These are phyloP conservation scores for Aspergillus clavatus DNA, from an alignment of 2,329 filamentous ascomycete species.

Conservation along the genomic window DNA sequence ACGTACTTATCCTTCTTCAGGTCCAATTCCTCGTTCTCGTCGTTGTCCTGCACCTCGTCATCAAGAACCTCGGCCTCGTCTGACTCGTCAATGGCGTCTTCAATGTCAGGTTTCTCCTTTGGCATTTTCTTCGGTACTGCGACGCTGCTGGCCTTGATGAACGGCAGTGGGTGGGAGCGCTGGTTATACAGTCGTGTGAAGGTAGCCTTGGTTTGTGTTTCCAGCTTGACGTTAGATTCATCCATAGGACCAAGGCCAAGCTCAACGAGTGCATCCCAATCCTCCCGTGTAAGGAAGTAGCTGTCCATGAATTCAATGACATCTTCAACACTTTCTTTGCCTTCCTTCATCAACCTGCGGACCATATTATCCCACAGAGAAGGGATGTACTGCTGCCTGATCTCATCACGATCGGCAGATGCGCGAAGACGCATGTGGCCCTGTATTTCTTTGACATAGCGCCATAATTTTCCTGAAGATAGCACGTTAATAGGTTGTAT, in stretches of 20 bases:
- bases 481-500: slow-evolving; percentile 3
- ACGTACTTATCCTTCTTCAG: slow-evolving; percentile 95
- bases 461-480: slow-evolving; percentile 56
- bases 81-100: slow-evolving; percentile 92
- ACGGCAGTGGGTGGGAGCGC: slow-evolving; percentile 82
- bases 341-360: slow-evolving; percentile 67
- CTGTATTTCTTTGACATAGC: slow-evolving; percentile 88
- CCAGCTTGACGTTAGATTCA: slow-evolving; percentile 69
- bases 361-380: slow-evolving; percentile 78
- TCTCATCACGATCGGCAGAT: slow-evolving; percentile 86
- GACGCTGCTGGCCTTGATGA: slow-evolving; percentile 86
- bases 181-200: slow-evolving; percentile 91
- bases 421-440: slow-evolving; percentile 91
- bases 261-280: slow-evolving; percentile 89
- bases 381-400: slow-evolving; percentile 91
- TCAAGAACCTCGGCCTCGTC: slow-evolving; percentile 63
- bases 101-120: slow-evolving; percentile 81
- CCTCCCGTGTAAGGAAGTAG: slow-evolving; percentile 90
- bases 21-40: slow-evolving; percentile 73
- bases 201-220: slow-evolving; percentile 76
- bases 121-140: slow-evolving; percentile 65
- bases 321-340: slow-evolving; percentile 73
- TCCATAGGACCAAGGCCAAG: slow-evolving; percentile 82
- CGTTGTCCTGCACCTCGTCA: slow-evolving; percentile 53
- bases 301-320: slow-evolving; percentile 96